Percentiles rank a stretch among this genome's conserved stretches.
Evolutionary conservation across 2,329 filamentous ascomycete genomes (phyloP).

Genomic region (Pseudofabraea citricarpa): DNA sequence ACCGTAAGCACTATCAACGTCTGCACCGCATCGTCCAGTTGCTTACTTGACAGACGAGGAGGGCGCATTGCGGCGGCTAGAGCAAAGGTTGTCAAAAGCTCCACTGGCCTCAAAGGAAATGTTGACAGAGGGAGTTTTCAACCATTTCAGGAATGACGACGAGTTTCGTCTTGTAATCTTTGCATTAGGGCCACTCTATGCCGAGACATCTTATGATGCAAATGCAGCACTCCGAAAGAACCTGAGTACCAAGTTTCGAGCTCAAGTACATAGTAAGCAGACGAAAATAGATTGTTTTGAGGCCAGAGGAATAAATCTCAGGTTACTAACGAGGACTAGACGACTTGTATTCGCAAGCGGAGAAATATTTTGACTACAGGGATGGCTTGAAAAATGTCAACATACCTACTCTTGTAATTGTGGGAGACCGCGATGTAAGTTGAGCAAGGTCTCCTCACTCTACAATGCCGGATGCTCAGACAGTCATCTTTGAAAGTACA

Average conservation of each 20-base stretch:
- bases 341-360: slow-evolving; percentile 28
- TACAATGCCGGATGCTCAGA: too few relatives aligned
- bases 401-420: slow-evolving; percentile 31
- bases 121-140: slow-evolving; percentile 34
- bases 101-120: slow-evolving; percentile 33
- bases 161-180: slow-evolving; percentile 34
- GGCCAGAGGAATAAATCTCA: too few relatives aligned
- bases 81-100: slow-evolving; percentile 26
- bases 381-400: slow-evolving; percentile 24
- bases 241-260: slow-evolving; percentile 28
- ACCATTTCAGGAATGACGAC: slow-evolving; percentile 30
- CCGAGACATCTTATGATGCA: slow-evolving; percentile 28
- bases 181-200: slow-evolving; percentile 33
- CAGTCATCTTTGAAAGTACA: too few relatives aligned
- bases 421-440: slow-evolving; percentile 33
- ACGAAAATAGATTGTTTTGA: too few relatives aligned
- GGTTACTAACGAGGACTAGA: slow-evolving; percentile 17
- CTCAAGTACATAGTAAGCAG: slow-evolving; percentile 32
- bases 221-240: slow-evolving; percentile 26
- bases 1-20: slow-evolving; percentile 27
- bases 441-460: too few relatives aligned
- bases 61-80: slow-evolving; percentile 28
- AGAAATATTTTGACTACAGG: slow-evolving; percentile 36
- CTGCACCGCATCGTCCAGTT: too few relatives aligned
- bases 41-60: slow-evolving; percentile 26